Conservation (phyloP, 345 rosid genomes). For the Brassica nigra region DNA sequence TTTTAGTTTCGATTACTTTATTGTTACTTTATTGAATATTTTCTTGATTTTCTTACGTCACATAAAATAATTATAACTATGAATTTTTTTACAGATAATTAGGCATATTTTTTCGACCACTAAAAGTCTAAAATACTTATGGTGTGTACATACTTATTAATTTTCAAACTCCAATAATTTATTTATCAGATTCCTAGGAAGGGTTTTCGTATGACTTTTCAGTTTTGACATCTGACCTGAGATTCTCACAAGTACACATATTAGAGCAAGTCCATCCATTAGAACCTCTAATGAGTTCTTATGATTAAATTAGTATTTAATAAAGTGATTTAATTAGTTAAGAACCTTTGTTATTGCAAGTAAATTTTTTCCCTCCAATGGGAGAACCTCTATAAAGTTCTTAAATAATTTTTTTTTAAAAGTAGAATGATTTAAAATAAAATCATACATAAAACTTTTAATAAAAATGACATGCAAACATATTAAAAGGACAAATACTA, state of each 20-base stretch:
- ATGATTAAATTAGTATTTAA: too few species aligned
- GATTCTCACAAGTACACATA: background rate
- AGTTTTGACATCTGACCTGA: background rate
- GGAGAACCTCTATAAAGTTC: too few species aligned
- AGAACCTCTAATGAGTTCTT: too few species aligned
- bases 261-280: background rate
- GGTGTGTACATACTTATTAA: background rate
- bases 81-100: constrained; percentile 1
- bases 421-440: too few species aligned
- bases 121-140: background rate
- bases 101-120: constrained; percentile 18
- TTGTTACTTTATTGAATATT: background rate
- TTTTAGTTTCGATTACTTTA: constrained; percentile 14
- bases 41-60: background rate
- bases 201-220: background rate
- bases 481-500: too few species aligned
- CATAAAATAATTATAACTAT: constrained; percentile 16
- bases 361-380: too few species aligned
- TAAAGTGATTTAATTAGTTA: too few species aligned
- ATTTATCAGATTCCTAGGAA: background rate
- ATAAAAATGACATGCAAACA: too few species aligned
- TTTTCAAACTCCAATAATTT: background rate
- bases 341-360: too few species aligned
- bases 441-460: too few species aligned
- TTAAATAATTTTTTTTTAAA: too few species aligned